Conservation (phyloP, 2,329 filamentous ascomycete species). For the Ophiostoma triangulosporum region DNA sequence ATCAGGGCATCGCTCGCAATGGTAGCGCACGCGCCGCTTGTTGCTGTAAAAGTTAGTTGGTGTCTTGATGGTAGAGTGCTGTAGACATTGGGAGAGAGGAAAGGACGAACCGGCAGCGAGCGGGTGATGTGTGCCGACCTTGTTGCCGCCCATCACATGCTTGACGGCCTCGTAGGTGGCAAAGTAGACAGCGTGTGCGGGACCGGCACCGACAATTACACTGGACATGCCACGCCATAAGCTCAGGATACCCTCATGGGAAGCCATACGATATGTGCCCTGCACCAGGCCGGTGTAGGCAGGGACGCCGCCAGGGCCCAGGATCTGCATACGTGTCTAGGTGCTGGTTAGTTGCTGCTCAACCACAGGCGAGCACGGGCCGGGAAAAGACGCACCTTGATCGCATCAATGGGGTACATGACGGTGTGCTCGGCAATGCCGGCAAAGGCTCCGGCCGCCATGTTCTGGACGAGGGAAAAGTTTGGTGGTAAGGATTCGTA, state of each 20-base stretch:
- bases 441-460: conserved; percentile 91
- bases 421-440: conserved; percentile 96
- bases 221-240: conserved; percentile 95
- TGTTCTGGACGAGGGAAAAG: conserved; percentile 87
- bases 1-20: conserved; percentile 97
- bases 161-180: conserved; percentile 97
- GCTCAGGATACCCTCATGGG: conserved; percentile 76
- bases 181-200: conserved; percentile 95
- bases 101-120: conserved; percentile 70
- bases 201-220: conserved; percentile 87
- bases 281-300: conserved; percentile 85
- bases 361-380: not conserved
- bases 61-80: not conserved
- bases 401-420: conserved; percentile 96
- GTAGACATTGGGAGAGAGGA: not conserved
- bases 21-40: conserved; percentile 86
- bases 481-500: conserved; percentile 93
- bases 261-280: conserved; percentile 83
- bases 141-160: conserved; percentile 87
- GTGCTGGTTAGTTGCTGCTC: conserved; percentile 12
- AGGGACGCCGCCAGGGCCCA: conserved; percentile 64
- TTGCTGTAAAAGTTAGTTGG: conserved; percentile 40
- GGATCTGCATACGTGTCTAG: conserved; percentile 94
- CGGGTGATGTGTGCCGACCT: conserved; percentile 76
- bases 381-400: conserved; percentile 55